phyloP scores from a whole-genome alignment of 192 early-diverging fungal genomes.

The Entomortierella chlamydospora region DNA sequence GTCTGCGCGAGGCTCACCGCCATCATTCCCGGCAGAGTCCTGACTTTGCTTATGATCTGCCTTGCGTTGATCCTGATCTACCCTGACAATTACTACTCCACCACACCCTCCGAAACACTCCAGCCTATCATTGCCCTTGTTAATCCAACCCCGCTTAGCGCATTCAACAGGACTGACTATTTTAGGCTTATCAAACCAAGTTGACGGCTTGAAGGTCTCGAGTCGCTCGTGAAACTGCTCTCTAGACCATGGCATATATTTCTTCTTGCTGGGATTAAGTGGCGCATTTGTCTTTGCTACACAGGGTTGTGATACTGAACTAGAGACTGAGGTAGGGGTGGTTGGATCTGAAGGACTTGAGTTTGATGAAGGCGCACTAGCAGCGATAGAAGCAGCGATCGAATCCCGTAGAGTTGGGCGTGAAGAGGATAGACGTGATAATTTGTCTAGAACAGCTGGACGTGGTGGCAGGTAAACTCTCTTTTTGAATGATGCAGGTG shows the following conservation, averaged over 20 bases:
- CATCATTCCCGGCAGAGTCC: neutral
- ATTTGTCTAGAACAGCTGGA: conserved; percentile 31
- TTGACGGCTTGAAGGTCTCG: conserved; percentile 47
- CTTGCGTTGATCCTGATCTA: conserved; percentile 3
- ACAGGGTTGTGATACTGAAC: neutral
- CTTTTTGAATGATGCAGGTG: neutral
- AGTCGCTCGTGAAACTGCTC: conserved; percentile 48
- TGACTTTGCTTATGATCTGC: neutral
- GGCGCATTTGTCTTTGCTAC: neutral
- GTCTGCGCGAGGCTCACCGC: neutral
- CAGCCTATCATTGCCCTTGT: conserved; percentile 35
- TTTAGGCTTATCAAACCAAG: conserved; percentile 53
- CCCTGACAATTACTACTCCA: conserved; percentile 39
- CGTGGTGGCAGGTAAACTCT: conserved; percentile 30
- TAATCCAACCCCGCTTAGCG: conserved; percentile 50
- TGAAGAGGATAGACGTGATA: conserved; percentile 18
- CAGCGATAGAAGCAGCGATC: conserved; percentile 44
- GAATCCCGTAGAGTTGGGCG: conserved; percentile 31
- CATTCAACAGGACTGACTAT: conserved; percentile 45
- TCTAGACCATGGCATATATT: conserved; percentile 45
- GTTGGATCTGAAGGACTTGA: neutral
- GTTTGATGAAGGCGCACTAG: conserved; percentile 25
- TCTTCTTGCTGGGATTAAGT: conserved; percentile 5
- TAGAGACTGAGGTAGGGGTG: neutral
- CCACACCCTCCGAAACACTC: conserved; percentile 51